Base-by-base conservation (phyloP, 352 stramenopile species). In the Saprolegnia diclina region DNA sequence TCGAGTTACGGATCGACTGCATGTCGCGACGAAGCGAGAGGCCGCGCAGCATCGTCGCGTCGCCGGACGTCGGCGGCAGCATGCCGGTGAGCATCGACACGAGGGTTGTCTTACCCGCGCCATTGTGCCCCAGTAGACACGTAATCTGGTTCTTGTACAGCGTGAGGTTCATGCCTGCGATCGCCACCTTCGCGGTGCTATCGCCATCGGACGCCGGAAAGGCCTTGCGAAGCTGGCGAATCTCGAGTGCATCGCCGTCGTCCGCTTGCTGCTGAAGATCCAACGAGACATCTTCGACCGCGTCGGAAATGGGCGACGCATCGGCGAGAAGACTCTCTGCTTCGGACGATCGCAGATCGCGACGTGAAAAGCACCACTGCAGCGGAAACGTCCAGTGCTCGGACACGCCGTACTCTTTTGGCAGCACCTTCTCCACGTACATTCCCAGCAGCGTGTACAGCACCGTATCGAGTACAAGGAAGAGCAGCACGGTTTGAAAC, bases 101-200 rank as follows among this genome's bases (percentile, higher is more conserved):
- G 10, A 91, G 71, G 14, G 86, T 94, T 4, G 83, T 92, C 75
- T 98, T 98, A 9, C 94, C 94, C 4, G 92, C 91, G 56, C 95
- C 95, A 71, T 99, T 99, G 72, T 98, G 95, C 0, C 96, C 96
- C 1, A 99, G 76, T 0, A 99, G 74, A 73, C 87, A 96, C 14
- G 91, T 97, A 71, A 98, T 96, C 72, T 99, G 91, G 0, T 90
- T 91, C 74, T 97, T 80, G 59, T 98, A 98, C 65, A 99, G 81
- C 22, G 79, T 80, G 18, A 98, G 61, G 72, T 76, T 71, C 4
- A 98, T 64, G 9, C 79, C 77, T 26, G 97, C 75, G 0, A 98
- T 91, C 0, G 94, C 95, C n/a, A 90, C 73, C 65, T 97, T 97
- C 10, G 70, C 66, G 56, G 55, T 56, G 63, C 76, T 4, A 73